A percentile compares a stretch with the other conserved stretches of the same genome.
Evolutionary conservation across 2,329 filamentous ascomycete species (phyloP).

Genomic region (Diaporthe capsici): DNA sequence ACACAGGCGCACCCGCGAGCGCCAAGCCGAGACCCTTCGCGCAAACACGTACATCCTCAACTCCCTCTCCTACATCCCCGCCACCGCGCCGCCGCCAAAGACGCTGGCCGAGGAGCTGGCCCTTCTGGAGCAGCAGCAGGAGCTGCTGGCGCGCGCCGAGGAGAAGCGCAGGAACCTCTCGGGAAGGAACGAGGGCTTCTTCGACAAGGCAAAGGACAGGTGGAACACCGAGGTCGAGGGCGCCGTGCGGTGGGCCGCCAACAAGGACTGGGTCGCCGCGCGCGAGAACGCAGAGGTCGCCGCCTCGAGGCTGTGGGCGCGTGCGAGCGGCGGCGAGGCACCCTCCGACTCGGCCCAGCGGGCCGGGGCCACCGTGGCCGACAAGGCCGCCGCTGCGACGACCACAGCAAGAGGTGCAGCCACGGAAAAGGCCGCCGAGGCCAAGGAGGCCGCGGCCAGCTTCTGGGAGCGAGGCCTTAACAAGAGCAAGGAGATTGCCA

Average conservation of each 20-base stretch:
- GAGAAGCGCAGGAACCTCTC: conserved; percentile 25
- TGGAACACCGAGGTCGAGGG: conserved; percentile 83
- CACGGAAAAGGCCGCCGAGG: conserved; percentile 50
- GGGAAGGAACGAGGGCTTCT: conserved; percentile 60
- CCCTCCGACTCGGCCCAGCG: conserved; percentile 53
- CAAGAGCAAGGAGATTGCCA: conserved; percentile 57
- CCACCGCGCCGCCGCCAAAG: conserved; percentile 58
- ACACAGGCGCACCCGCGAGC: conserved; percentile 77
- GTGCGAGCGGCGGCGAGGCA: conserved; percentile 51
- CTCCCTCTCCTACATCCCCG: conserved; percentile 64
- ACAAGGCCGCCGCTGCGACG: conserved; percentile 43
- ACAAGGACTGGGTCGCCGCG: conserved; percentile 74
- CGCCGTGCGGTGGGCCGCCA: conserved; percentile 76
- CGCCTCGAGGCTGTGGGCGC: conserved; percentile 61
- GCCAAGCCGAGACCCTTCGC: conserved; percentile 69
- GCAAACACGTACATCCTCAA: conserved; percentile 69
- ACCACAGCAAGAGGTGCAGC: conserved; percentile 43
- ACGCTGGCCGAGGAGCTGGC: conserved; percentile 41
- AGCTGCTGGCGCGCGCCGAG: conserved; percentile 38
- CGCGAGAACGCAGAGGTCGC: conserved; percentile 70
- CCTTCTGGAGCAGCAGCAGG: conserved; percentile 41
- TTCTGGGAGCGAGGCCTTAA: conserved; percentile 58
- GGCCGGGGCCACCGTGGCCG: conserved; percentile 42
- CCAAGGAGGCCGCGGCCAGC: conserved; percentile 55
- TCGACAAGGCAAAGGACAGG: conserved; percentile 79